Conservation (phyloP, 2,329 filamentous ascomycete genomes). For the Mycosphaerella arachidis region DNA sequence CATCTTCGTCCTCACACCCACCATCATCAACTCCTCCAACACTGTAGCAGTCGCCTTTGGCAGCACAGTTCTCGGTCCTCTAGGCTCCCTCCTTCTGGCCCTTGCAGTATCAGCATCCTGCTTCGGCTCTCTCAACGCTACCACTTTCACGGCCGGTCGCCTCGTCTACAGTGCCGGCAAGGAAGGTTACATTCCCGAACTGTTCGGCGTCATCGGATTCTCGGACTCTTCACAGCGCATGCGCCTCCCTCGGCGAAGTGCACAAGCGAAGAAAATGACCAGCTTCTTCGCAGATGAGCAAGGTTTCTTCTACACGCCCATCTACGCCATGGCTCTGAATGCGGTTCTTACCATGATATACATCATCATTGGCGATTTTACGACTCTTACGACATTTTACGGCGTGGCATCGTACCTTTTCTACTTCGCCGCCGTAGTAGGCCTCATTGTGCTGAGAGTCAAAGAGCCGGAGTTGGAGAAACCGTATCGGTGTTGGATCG, state of each 20-base stretch:
- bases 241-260: conserved; percentile 43
- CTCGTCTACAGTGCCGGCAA: conserved; percentile 92
- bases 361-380: conserved; percentile 82
- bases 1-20: conserved; percentile 82
- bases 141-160: conserved; percentile 86
- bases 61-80: conserved; percentile 77
- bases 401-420: conserved; percentile 96
- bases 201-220: conserved; percentile 81
- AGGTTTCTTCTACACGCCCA: conserved; percentile 87
- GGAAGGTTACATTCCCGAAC: conserved; percentile 80
- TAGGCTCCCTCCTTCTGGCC: conserved; percentile 78
- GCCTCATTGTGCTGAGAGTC: conserved; percentile 84
- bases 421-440: conserved; percentile 92
- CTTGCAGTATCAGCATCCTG: conserved; percentile 87
- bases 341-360: conserved; percentile 68
- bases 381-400: conserved; percentile 91
- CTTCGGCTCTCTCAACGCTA: conserved; percentile 90
- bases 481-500: conserved; percentile 94
- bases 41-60: conserved; percentile 96
- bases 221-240: conserved; percentile 39
- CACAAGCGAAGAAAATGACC: conserved; percentile 54
- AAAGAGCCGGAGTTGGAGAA: conserved; percentile 81
- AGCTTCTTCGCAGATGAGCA: conserved; percentile 70
- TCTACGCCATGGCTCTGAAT: conserved; percentile 85
- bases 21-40: conserved; percentile 78